Percentiles rank a stretch among this genome's conserved stretches.
phyloP scores from a whole-genome alignment of 192 early-diverging fungal species.

The Entomortierella parvispora region DNA sequence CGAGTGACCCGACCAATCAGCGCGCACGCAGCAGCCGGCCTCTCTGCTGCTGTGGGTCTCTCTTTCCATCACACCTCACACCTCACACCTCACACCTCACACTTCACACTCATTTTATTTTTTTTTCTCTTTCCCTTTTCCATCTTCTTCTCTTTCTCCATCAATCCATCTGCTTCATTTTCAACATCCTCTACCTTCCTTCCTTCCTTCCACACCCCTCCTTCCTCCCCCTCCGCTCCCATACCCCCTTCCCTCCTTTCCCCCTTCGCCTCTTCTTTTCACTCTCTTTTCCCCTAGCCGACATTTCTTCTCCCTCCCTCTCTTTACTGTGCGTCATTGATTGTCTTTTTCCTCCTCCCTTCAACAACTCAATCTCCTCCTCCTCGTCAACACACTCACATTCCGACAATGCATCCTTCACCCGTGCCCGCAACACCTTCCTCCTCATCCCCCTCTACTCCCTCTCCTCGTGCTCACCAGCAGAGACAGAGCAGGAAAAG shows the following conservation, averaged over 20 bases:
- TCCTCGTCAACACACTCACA: background rate
- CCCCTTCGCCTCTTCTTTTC: background rate
- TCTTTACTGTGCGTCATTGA: background rate
- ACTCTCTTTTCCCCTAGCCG: background rate
- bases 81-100: too few relatives aligned
- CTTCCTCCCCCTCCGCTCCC: background rate
- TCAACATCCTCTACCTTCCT: background rate
- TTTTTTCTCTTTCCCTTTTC: background rate
- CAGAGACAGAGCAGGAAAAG: conserved; percentile 19
- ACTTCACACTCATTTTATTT: background rate
- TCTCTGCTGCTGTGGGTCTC: too few relatives aligned
- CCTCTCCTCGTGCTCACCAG: conserved; percentile 7
- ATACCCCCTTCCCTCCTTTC: background rate
- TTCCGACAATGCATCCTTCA: conserved; percentile 18
- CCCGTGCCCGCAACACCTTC: conserved; percentile 7
- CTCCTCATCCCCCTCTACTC: background rate
- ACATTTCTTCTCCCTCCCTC: background rate
- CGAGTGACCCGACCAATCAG: too few relatives aligned
- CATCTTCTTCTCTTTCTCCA: background rate
- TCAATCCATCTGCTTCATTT: background rate
- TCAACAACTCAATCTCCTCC: background rate
- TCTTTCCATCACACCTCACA: too few relatives aligned
- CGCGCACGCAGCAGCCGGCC: too few relatives aligned
- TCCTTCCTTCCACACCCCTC: background rate
- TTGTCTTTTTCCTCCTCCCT: background rate